Percentiles rank a stretch among this genome's conserved stretches.
Evolutionary conservation across 495 filamentous ascomycete species (phyloP).

Genomic region (Xylaria venustula): DNA sequence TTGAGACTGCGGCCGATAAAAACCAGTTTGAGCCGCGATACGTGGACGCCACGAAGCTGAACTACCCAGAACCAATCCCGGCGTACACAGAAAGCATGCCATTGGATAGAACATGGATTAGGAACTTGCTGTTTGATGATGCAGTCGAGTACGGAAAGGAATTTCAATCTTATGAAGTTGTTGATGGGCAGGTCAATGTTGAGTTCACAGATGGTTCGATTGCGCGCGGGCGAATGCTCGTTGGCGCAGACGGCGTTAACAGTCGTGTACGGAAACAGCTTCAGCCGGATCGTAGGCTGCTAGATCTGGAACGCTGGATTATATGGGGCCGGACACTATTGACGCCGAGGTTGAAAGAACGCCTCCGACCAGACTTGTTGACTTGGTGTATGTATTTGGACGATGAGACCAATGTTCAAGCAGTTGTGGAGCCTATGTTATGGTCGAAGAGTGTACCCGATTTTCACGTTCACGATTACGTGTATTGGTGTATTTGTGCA

Average conservation of each 20-base stretch:
- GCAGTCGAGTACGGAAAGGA: constrained; percentile 42
- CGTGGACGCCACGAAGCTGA: constrained; percentile 19
- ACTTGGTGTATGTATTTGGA: constrained; percentile 33
- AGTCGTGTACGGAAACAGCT: constrained; percentile 42
- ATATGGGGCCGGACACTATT: constrained; percentile 44
- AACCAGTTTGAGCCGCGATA: constrained; percentile 24
- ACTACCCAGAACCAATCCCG: constrained; percentile 16
- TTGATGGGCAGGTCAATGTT: constrained; percentile 30
- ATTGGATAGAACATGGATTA: constrained; percentile 23
- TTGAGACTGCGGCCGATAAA: constrained; percentile 16
- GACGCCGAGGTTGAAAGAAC: constrained; percentile 28
- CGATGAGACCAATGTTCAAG: constrained; percentile 29
- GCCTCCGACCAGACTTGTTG: constrained; percentile 21
- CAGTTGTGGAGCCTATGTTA: constrained; percentile 33
- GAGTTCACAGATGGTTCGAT: constrained; percentile 40
- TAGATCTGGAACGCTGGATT: constrained; percentile 45
- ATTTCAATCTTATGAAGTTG: constrained; percentile 34
- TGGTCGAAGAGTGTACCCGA: constrained; percentile 35
- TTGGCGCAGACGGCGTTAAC: constrained; percentile 47
- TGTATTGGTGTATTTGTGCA: constrained; percentile 21
- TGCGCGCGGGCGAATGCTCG: constrained; percentile 36
- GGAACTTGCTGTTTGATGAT: constrained; percentile 32
- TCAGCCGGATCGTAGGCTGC: constrained; percentile 36
- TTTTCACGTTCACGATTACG: constrained; percentile 21
- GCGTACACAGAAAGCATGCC: constrained; percentile 5